Conservation (phyloP, 148 eudicot species). For the Beta vulgaris region DNA sequence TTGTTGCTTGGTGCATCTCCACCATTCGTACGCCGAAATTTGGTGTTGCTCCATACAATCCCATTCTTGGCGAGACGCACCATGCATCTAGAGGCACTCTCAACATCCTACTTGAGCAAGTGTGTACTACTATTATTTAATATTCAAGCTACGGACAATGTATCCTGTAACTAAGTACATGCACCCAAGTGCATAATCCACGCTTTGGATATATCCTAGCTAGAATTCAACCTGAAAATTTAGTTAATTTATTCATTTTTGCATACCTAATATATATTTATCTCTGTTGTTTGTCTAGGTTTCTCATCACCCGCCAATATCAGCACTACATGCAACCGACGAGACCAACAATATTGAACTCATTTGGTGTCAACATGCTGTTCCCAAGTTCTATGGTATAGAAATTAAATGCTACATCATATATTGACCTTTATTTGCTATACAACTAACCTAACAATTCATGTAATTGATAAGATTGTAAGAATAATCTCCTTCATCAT, state of each 20-base stretch:
- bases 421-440: too few species aligned
- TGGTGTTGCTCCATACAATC: conserved; percentile 76
- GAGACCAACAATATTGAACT: conserved; percentile 50
- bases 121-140: conserved; percentile 2
- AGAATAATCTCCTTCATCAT: too few species aligned
- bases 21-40: conserved; percentile 54
- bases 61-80: conserved; percentile 81
- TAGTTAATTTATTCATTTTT: too few species aligned
- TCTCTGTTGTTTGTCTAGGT: conserved; percentile 40
- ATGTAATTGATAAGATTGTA: too few species aligned
- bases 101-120: conserved; percentile 76
- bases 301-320: conserved; percentile 80
- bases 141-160: too few species aligned
- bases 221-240: too few species aligned
- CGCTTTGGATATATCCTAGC: too few species aligned
- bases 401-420: too few species aligned
- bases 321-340: conserved; percentile 75
- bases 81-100: conserved; percentile 64
- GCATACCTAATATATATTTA: too few species aligned
- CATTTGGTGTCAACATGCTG: conserved; percentile 58
- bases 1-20: conserved; percentile 68
- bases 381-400: conserved; percentile 65
- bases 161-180: too few species aligned
- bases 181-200: too few species aligned
- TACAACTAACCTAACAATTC: too few species aligned